These are phyloP conservation scores for Annulohypoxylon truncatum DNA, from an alignment of 2,329 filamentous ascomycete genomes.

Conservation along the genomic window DNA sequence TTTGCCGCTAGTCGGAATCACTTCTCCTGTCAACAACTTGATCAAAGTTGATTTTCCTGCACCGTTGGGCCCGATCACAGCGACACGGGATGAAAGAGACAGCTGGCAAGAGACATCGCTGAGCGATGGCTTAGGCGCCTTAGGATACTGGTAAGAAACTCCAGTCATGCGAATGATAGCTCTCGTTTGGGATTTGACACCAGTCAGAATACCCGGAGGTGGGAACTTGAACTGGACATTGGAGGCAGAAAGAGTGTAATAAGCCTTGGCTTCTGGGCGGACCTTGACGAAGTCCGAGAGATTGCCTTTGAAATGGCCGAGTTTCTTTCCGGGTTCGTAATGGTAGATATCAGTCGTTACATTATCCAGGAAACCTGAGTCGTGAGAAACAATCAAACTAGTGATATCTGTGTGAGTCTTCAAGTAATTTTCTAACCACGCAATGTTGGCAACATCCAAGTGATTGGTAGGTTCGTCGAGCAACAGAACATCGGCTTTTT, in stretches of 20 bases:
- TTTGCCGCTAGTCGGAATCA: slow-evolving; percentile 82
- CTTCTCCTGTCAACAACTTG: slow-evolving; percentile 94
- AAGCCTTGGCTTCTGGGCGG: slow-evolving; percentile 94
- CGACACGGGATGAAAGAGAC: slow-evolving; percentile 88
- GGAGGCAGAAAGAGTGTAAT: slow-evolving; percentile 93
- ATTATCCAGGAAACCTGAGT: slow-evolving; percentile 95
- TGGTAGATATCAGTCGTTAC: slow-evolving; percentile 99
- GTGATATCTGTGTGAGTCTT: slow-evolving; percentile 97
- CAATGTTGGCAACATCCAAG: slow-evolving; percentile 94
- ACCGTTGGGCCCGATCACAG: slow-evolving; percentile 97
- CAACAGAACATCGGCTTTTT: slow-evolving; percentile 94
- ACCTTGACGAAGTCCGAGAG: slow-evolving; percentile 85
- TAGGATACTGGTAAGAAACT: slow-evolving; percentile 94
- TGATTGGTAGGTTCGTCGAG: slow-evolving; percentile 99
- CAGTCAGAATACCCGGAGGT: slow-evolving; percentile 89
- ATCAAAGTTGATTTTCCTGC: slow-evolving; percentile 98
- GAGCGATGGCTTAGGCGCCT: slow-evolving; percentile 86
- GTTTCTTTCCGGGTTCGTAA: slow-evolving; percentile 95
- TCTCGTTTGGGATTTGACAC: slow-evolving; percentile 94
- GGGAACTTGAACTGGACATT: slow-evolving; percentile 98
- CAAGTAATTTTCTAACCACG: slow-evolving; percentile 95
- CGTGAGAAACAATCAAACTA: slow-evolving; percentile 97
- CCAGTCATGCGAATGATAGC: slow-evolving; percentile 96
- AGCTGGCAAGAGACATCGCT: slow-evolving; percentile 88
- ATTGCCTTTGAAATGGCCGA: slow-evolving; percentile 86